Evolutionary conservation across 192 early-diverging fungal genomes (phyloP).

Genomic region (Coemansia sp.): DNA sequence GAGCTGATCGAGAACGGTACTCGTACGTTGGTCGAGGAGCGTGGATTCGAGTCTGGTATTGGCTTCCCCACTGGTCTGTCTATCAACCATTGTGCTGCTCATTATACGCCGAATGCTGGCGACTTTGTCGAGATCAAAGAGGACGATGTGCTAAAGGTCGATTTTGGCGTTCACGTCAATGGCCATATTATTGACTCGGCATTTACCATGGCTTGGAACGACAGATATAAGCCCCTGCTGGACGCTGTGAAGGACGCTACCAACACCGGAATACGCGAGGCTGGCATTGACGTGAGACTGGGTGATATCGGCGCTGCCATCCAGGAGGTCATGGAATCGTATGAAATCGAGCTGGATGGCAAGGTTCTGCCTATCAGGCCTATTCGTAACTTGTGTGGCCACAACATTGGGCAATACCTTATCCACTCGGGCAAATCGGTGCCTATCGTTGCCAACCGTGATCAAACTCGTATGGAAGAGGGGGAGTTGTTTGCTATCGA

Average conservation of each 20-base stretch:
- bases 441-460: slow-evolving; percentile 88
- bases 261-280: slow-evolving; percentile 91
- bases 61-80: slow-evolving; percentile 97
- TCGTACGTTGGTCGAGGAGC: slow-evolving; percentile 84
- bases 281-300: slow-evolving; percentile 96
- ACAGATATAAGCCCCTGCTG: slow-evolving; percentile 82
- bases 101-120: slow-evolving; percentile 97
- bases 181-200: slow-evolving; percentile 95
- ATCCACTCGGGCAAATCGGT: slow-evolving; percentile 97
- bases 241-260: slow-evolving; percentile 94
- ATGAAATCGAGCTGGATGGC: slow-evolving; percentile 93
- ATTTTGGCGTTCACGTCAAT: slow-evolving; percentile 94
- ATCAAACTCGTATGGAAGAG: slow-evolving; percentile 96
- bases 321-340: slow-evolving; percentile 98
- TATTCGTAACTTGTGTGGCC: slow-evolving; percentile 96
- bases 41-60: slow-evolving; percentile 82
- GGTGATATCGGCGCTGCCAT: slow-evolving; percentile 95
- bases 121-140: slow-evolving; percentile 87
- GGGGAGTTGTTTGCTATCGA: slow-evolving; percentile 94
- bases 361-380: slow-evolving; percentile 91
- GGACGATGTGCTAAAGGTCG: slow-evolving; percentile 96
- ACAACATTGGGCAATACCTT: slow-evolving; percentile 88
- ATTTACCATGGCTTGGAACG: slow-evolving; percentile 93
- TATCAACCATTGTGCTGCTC: slow-evolving; percentile 94
- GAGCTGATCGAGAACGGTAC: slow-evolving; percentile 96